Evolutionary conservation across 495 filamentous ascomycete genomes (phyloP).

Genomic region (Lepidopterella palustris): DNA sequence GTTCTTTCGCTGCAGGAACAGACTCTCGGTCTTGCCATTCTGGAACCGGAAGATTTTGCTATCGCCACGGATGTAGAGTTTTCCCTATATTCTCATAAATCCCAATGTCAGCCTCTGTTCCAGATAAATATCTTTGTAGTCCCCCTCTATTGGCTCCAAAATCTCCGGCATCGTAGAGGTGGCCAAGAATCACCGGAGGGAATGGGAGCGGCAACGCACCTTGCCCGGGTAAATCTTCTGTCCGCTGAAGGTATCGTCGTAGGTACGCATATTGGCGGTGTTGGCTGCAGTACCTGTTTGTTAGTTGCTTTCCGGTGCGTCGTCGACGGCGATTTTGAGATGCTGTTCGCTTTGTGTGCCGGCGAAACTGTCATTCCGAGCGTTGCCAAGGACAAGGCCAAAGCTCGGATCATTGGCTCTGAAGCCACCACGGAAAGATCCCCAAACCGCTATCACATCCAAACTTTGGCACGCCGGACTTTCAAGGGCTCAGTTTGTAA

Average conservation of each 20-base stretch:
- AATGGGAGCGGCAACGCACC: conserved; percentile 53
- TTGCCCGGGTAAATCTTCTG: conserved; percentile 99
- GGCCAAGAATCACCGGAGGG: background rate
- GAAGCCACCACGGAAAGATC: too few species aligned
- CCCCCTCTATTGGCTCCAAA: conserved; percentile 12
- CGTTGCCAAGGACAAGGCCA: background rate
- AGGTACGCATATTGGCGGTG: conserved; percentile 85
- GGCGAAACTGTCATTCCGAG: background rate
- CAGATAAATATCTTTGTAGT: conserved; percentile 1
- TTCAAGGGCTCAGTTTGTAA: too few species aligned
- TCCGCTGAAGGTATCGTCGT: conserved; percentile 97
- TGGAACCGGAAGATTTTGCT: conserved; percentile 99
- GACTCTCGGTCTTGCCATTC: conserved; percentile 98
- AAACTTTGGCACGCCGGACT: too few species aligned
- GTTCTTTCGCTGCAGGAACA: conserved; percentile 99
- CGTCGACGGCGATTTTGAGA: conserved; percentile 18
- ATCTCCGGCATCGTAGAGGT: background rate
- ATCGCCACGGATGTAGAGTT: conserved; percentile 98
- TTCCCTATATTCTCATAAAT: conserved; percentile 55
- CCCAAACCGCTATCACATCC: too few species aligned
- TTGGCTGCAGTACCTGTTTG: conserved; percentile 28
- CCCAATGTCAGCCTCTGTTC: conserved; percentile 17
- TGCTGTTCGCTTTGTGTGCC: conserved; percentile 2
- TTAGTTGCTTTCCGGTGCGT: conserved; percentile 23
- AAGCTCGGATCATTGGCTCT: too few species aligned